A percentile compares a stretch with the other conserved stretches of the same genome.
These are phyloP conservation scores for Actinomortierella ambigua DNA, from an alignment of 371 early-diverging fungal species.

Conservation along the genomic window DNA sequence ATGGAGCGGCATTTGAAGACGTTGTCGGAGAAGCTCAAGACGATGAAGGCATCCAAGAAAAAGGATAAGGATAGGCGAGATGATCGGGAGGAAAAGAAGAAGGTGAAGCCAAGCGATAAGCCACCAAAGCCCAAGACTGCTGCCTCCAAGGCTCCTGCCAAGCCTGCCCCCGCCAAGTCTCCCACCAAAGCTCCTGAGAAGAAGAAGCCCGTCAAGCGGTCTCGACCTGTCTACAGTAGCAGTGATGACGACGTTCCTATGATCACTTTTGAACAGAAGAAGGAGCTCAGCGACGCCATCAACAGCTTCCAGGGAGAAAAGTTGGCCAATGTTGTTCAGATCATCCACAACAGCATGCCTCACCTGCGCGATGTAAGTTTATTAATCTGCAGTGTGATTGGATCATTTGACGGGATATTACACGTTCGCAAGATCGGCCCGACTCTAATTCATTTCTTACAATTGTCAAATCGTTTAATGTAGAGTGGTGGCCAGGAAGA, in stretches of 20 bases:
- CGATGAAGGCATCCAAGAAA: constrained; percentile 63
- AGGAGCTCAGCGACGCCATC: constrained; percentile 85
- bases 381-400: neutral
- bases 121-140: constrained; percentile 13
- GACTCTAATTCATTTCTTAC: neutral
- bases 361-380: constrained; percentile 62
- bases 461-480: neutral
- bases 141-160: constrained; percentile 19
- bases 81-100: constrained; percentile 16
- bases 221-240: constrained; percentile 25
- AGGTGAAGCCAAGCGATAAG: constrained; percentile 11
- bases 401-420: neutral
- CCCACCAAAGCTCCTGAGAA: constrained; percentile 25
- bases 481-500: constrained; percentile 46
- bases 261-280: constrained; percentile 90
- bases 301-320: constrained; percentile 79
- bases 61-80: constrained; percentile 47
- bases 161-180: constrained; percentile 21
- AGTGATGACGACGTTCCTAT: constrained; percentile 52
- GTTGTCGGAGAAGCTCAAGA: constrained; percentile 68
- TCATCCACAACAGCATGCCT: constrained; percentile 88
- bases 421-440: neutral
- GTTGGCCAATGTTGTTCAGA: constrained; percentile 78
- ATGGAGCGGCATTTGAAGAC: constrained; percentile 67
- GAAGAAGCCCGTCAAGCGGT: constrained; percentile 30